A percentile compares a stretch with the other conserved stretches of the same genome.
Evolutionary conservation across 768 basidiomycete species (phyloP).

Genomic region (Pleurotus pulmonarius): DNA sequence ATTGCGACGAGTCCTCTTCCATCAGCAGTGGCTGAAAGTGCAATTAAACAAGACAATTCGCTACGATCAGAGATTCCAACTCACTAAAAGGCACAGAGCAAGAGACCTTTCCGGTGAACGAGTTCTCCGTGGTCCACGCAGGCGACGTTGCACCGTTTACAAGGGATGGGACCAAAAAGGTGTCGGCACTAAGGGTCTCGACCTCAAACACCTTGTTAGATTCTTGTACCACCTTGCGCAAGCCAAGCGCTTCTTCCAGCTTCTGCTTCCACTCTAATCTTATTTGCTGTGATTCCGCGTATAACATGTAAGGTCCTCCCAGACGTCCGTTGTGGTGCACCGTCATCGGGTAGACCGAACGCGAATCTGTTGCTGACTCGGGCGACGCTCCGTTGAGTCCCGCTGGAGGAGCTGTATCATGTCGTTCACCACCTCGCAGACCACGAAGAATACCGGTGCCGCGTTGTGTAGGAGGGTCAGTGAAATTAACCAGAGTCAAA

Average conservation of each 20-base stretch:
- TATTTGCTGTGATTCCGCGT: conserved; percentile 74
- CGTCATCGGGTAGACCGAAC: conserved; percentile 82
- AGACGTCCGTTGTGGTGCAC: conserved; percentile 86
- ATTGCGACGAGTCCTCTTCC: conserved; percentile 85
- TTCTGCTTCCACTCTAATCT: conserved; percentile 88
- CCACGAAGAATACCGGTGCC: conserved; percentile 69
- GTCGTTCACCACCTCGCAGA: conserved; percentile 43
- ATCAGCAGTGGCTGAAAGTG: conserved; percentile 69
- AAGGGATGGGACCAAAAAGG: conserved; percentile 76
- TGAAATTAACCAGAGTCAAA: conserved; percentile 80
- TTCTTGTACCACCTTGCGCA: conserved; percentile 86
- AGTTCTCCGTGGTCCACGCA: conserved; percentile 71
- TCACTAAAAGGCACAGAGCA: conserved; percentile 92
- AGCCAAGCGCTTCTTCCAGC: conserved; percentile 80
- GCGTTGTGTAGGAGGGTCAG: conserved; percentile 74
- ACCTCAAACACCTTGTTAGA: conserved; percentile 94
- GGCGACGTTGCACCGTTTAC: conserved; percentile 42
- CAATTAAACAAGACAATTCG: background rate
- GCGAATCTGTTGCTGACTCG: conserved; percentile 55
- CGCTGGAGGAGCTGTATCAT: conserved; percentile 13
- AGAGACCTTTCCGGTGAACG: conserved; percentile 82
- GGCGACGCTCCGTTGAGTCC: conserved; percentile 21
- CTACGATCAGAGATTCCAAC: conserved; percentile 24
- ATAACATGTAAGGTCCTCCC: conserved; percentile 84
- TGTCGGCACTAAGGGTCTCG: conserved; percentile 84